phyloP scores from a whole-genome alignment of 306 rosid genomes.

The Vachellia collinsii region DNA sequence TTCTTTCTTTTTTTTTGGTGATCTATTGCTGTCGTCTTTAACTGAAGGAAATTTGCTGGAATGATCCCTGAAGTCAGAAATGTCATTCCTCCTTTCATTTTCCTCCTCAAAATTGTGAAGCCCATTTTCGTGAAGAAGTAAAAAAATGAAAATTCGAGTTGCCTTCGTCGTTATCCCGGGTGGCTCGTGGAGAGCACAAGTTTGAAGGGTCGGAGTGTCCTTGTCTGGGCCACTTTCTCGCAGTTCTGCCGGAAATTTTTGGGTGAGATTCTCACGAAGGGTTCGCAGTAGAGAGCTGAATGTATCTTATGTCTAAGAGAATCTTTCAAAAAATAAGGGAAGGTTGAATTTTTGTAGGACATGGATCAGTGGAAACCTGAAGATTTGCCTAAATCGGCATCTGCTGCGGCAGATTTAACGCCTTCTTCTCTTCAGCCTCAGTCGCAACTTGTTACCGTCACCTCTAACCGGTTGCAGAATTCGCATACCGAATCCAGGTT shows the following conservation, averaged over 20 bases:
- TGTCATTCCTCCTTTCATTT: no score
- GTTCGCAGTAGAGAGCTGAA: not conserved
- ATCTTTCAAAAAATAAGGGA: conserved; percentile 1
- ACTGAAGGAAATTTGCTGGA: not conserved
- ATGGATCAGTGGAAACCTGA: conserved; percentile 64
- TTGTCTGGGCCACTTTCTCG: not conserved
- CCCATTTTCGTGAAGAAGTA: not conserved
- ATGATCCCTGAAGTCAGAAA: no score
- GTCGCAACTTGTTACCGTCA: conserved; percentile 36
- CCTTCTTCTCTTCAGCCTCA: conserved; percentile 42
- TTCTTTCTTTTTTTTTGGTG: no score
- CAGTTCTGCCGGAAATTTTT: not conserved
- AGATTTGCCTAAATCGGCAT: conserved; percentile 39
- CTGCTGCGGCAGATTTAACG: conserved; percentile 36
- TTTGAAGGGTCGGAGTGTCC: conserved; percentile 13
- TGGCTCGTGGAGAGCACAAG: conserved; percentile 40
- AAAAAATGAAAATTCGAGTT: not conserved
- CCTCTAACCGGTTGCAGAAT: conserved; percentile 38
- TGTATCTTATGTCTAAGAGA: not conserved
- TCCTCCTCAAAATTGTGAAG: not conserved
- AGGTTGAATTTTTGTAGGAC: not conserved
- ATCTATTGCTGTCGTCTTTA: no score
- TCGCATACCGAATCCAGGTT: conserved; percentile 54
- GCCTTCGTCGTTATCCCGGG: conserved; percentile 4
- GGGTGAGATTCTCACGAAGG: conserved; percentile 7